Evolutionary conservation across 2,329 filamentous ascomycete species (phyloP).

Genomic region (Amauroascus verrucosus): DNA sequence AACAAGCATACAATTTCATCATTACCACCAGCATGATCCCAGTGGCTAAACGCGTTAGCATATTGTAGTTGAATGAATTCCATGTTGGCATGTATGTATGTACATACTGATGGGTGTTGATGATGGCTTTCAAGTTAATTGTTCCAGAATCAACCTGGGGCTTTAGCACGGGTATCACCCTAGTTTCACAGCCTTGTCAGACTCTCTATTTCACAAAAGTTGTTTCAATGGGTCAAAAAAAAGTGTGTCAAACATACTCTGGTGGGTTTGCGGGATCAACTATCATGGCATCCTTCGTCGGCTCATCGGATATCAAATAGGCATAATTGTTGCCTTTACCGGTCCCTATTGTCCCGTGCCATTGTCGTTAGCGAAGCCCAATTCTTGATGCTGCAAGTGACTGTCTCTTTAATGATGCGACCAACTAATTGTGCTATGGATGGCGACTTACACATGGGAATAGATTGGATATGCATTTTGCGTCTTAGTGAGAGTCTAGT

Average conservation of each 20-base stretch:
- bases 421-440: not conserved
- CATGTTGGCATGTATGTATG: slow-evolving; percentile 25
- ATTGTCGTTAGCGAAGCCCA: not conserved
- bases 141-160: slow-evolving; percentile 58
- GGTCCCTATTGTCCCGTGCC: slow-evolving; percentile 14
- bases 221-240: not conserved
- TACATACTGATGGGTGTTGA: slow-evolving; percentile 92
- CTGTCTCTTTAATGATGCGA: not conserved
- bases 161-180: slow-evolving; percentile 57
- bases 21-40: slow-evolving; percentile 92
- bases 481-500: slow-evolving; percentile 16
- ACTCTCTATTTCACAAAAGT: not conserved
- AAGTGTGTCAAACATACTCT: slow-evolving; percentile 32
- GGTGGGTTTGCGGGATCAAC: slow-evolving; percentile 44
- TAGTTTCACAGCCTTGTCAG: slow-evolving; percentile 23
- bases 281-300: slow-evolving; percentile 41
- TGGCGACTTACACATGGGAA: slow-evolving; percentile 43
- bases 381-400: not conserved
- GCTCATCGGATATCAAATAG: slow-evolving; percentile 42
- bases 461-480: slow-evolving; percentile 43
- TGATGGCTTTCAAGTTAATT: slow-evolving; percentile 77
- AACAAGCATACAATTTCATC: slow-evolving; percentile 61
- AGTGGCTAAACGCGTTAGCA: slow-evolving; percentile 51
- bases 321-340: slow-evolving; percentile 41
- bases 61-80: not conserved